phyloP scores from a whole-genome alignment of 768 basidiomycete species.

The Cyclocybe aegerita region DNA sequence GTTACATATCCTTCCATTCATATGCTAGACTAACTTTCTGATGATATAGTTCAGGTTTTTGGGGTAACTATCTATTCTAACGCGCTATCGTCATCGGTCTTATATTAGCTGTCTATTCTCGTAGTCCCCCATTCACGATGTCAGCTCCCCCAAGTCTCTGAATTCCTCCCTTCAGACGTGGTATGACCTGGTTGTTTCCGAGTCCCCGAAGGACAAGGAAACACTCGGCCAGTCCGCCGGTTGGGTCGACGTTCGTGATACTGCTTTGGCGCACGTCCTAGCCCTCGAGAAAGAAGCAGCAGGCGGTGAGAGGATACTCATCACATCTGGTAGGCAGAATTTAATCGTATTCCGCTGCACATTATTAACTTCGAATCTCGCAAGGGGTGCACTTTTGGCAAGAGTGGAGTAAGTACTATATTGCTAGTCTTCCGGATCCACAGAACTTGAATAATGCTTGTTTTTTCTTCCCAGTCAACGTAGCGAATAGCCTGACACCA shows the following conservation, averaged over 20 bases:
- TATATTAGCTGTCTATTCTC: background rate
- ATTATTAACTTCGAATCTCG: background rate
- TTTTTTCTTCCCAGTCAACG: constrained; percentile 27
- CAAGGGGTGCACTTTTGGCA: constrained; percentile 30
- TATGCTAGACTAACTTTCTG: constrained; percentile 1
- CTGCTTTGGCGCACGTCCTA: constrained; percentile 52
- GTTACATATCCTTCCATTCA: background rate
- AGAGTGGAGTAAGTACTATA: constrained; percentile 30
- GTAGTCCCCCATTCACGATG: constrained; percentile 44
- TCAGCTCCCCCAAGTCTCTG: constrained; percentile 29
- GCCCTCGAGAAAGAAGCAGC: constrained; percentile 52
- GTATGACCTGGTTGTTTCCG: constrained; percentile 23
- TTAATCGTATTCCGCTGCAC: background rate
- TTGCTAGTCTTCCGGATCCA: background rate
- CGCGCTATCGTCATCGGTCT: background rate
- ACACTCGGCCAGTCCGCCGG: constrained; percentile 11
- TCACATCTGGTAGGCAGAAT: constrained; percentile 28
- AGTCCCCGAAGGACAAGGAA: constrained; percentile 14
- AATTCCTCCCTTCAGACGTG: constrained; percentile 34
- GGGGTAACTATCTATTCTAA: background rate
- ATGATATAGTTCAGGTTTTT: constrained; percentile 26
- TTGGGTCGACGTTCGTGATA: constrained; percentile 55
- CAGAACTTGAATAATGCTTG: too few relatives aligned
- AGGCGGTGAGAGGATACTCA: constrained; percentile 55
- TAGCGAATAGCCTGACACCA: constrained; percentile 24